Conservation (phyloP, 345 rosid genomes). For the Kernera saxatilis region DNA sequence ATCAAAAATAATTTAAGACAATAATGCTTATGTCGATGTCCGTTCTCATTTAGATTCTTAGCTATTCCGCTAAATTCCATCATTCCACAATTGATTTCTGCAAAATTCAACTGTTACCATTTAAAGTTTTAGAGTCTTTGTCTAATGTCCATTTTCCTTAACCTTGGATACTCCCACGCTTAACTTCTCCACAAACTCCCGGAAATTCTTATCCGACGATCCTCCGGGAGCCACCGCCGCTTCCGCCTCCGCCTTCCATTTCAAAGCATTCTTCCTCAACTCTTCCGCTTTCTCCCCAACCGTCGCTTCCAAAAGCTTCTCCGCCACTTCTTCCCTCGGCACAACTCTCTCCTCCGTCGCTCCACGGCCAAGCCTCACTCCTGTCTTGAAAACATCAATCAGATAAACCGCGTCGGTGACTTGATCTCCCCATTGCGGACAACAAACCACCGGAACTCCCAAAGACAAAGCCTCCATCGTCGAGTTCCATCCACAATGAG, state of each 20-base stretch:
- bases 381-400: conserved; percentile 52
- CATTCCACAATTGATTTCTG: no score
- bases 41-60: no score
- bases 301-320: conserved; percentile 55
- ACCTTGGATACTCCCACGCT: no score
- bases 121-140: no score
- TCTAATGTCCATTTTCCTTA: neutral
- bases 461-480: conserved; percentile 61
- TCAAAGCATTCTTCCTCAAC: conserved; percentile 44
- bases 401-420: conserved; percentile 63
- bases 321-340: conserved; percentile 53
- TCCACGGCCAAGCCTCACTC: conserved; percentile 66
- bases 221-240: conserved; percentile 66
- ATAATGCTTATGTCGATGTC: no score
- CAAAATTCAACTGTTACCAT: no score
- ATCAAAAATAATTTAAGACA: no score
- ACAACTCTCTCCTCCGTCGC: conserved; percentile 45
- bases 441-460: conserved; percentile 63
- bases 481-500: conserved; percentile 37
- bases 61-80: no score
- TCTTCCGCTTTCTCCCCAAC: conserved; percentile 49
- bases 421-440: conserved; percentile 86
- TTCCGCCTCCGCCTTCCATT: conserved; percentile 56
- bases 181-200: conserved; percentile 51
- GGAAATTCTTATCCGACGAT: conserved; percentile 54